Evolutionary conservation across 78 protist species (phyloP), one percentile per base, ranked within the genome.

Genomic region (Bigelowiella natans): DNA sequence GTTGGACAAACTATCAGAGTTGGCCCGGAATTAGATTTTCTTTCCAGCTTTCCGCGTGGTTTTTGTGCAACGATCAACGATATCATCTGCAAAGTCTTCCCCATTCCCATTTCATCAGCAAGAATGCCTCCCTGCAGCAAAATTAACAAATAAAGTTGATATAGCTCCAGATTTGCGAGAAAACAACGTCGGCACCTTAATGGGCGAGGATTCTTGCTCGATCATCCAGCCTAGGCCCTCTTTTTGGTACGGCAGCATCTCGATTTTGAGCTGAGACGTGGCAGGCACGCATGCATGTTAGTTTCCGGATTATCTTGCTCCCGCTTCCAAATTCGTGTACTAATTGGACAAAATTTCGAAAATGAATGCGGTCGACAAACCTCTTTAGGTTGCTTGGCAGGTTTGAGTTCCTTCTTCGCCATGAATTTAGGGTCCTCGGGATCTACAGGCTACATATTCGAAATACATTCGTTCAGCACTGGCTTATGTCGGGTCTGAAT

Each of bases 81-180:
- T 29, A 83, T 30, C 3, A 7, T 28, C 29, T 83, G 86, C 31
- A 83, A 34, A 31, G 86, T 83, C 31, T 83, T 83, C 2, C 86
- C 86, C 86, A 83, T 83, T 28, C 86, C 86, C 86, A 83, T 83
- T 28, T 83, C 86, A 83, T 83, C 86, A 29, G 86, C 86, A 3
- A 83, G 86, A 28, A 83, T 83, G 3, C 86, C 86, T 28, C 86
- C 86, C 86, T 83, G 28, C 37, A 83, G 39, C 86, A 31, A 7
- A 51, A n/a, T n/a, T n/a, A n/a, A n/a, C n/a, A n/a, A n/a, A n/a
- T n/a, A n/a, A n/a, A n/a, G n/a, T n/a, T n/a, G n/a, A n/a, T n/a
- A n/a, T n/a, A n/a, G n/a, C n/a, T n/a, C n/a, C n/a, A n/a, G n/a
- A n/a, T n/a, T n/a, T n/a, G n/a, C n/a, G n/a, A n/a, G n/a, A n/a